phyloP scores from a whole-genome alignment of 148 eudicot genomes.

The Salicornia ramosissima region DNA sequence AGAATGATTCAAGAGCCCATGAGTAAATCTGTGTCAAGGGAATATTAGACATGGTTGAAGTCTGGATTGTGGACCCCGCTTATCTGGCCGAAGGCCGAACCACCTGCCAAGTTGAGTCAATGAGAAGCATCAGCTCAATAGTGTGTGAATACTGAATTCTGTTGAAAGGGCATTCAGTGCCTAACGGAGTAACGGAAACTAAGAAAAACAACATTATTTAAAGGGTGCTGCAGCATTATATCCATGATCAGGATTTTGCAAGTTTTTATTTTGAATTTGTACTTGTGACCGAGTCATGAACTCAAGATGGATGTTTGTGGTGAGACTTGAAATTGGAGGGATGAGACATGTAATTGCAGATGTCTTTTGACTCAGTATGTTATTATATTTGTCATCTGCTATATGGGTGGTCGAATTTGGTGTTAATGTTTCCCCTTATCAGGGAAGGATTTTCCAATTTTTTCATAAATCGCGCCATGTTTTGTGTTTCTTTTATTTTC shows the following conservation, averaged over 20 bases:
- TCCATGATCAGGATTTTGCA: no score
- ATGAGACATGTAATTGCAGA: background rate
- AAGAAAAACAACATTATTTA: no score
- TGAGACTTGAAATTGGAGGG: background rate
- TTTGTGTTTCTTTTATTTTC: background rate
- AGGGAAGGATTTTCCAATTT: background rate
- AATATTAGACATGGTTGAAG: background rate
- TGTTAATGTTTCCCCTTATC: background rate
- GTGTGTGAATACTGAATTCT: background rate
- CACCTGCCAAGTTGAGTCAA: background rate
- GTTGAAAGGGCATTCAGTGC: background rate
- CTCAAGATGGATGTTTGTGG: background rate
- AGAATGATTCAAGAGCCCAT: background rate
- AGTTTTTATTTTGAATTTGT: background rate
- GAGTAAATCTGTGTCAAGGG: background rate
- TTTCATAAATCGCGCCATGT: background rate
- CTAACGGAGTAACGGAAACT: no score
- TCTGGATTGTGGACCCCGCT: background rate
- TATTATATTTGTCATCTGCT: conserved; percentile 1
- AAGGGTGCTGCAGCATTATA: no score
- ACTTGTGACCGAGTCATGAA: background rate
- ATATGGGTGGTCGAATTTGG: background rate
- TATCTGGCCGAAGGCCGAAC: background rate
- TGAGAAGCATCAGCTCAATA: background rate
- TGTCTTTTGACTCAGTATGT: background rate